Evolutionary conservation across 495 filamentous ascomycete genomes (phyloP), one percentile per base, ranked within the genome.

Genomic region (Recurvomyces mirabilis): DNA sequence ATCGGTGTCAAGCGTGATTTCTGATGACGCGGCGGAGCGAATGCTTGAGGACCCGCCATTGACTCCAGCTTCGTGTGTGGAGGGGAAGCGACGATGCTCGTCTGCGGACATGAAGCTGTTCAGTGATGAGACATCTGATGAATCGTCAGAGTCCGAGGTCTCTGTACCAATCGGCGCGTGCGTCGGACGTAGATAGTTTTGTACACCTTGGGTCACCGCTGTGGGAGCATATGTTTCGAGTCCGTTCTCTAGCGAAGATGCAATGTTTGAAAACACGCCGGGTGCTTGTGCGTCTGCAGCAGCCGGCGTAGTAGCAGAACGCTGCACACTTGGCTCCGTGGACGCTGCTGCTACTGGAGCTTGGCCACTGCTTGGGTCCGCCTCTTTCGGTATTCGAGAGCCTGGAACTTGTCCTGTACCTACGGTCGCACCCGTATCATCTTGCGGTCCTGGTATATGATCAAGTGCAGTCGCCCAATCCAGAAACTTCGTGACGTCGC

Each of bases 381-480:
- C n/a, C n/a, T n/a, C n/a, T n/a, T n/a, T n/a, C n/a, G n/a, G n/a
- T n/a, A n/a, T n/a, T n/a, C n/a, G n/a, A n/a, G n/a, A n/a, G n/a
- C n/a, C n/a, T n/a, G n/a, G n/a, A n/a, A n/a, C n/a, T n/a, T n/a
- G n/a, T n/a, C n/a, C n/a, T n/a, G n/a, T n/a, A n/a, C n/a, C n/a
- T n/a, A n/a, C n/a, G n/a, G n/a, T n/a, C n/a, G n/a, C n/a, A n/a
- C n/a, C n/a, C n/a, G n/a, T n/a, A n/a, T n/a, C n/a, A n/a, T n/a
- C n/a, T n/a, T n/a, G n/a, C n/a, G n/a, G n/a, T n/a, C n/a, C n/a
- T n/a, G n/a, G n/a, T n/a, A n/a, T n/a, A n/a, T n/a, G n/a, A n/a
- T n/a, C n/a, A n/a, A n/a, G n/a, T n/a, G n/a, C n/a, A n/a, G n/a
- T 71, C 6, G 87, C 77, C 89, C 89, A 95, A 38, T 87, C 70